Conservation (phyloP, 495 filamentous ascomycete species). For the Talaromyces ruber region DNA sequence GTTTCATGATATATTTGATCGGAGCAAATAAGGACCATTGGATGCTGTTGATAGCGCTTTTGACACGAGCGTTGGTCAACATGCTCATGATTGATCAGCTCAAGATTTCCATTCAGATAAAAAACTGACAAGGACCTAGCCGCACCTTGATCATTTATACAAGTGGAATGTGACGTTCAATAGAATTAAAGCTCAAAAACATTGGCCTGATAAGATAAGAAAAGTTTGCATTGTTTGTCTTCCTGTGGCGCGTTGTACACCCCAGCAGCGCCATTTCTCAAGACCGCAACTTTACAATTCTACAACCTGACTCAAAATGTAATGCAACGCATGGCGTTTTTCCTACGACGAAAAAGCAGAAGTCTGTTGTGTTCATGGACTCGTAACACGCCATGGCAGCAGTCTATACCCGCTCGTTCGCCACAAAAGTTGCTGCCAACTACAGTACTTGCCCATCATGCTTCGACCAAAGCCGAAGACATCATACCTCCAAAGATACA, state of each 20-base stretch:
- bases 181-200: neutral
- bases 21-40: neutral
- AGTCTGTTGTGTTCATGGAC: neutral
- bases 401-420: neutral
- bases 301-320: neutral
- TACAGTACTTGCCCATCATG: neutral
- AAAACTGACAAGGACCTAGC: neutral
- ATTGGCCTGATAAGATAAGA: slow-evolving; percentile 18
- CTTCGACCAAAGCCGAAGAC: neutral
- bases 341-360: slow-evolving; percentile 21
- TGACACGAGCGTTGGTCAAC: neutral
- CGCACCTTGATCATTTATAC: neutral
- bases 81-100: neutral
- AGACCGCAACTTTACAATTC: neutral
- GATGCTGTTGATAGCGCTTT: neutral
- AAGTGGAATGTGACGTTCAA: neutral
- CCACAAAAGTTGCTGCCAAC: neutral
- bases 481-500: slow-evolving; percentile 29
- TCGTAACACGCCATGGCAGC: neutral
- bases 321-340: slow-evolving; percentile 19
- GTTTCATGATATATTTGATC: neutral
- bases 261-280: neutral
- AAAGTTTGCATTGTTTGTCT: slow-evolving; percentile 36
- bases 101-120: neutral
- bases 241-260: neutral